Conservation (phyloP, 805 yeast species). For the Cyberlindnera subsufficiens region DNA sequence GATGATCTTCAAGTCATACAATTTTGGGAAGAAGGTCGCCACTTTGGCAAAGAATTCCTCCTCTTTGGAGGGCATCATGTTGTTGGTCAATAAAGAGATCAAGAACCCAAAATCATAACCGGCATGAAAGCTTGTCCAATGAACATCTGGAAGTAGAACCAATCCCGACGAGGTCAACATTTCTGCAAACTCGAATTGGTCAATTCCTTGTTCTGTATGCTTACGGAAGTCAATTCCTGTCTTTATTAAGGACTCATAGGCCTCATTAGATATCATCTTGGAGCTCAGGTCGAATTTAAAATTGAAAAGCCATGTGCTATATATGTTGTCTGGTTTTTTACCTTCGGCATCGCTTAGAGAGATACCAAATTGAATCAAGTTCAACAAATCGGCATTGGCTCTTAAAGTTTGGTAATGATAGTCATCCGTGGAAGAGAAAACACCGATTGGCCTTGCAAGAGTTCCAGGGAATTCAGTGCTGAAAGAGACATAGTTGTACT, state of each 20-base stretch:
- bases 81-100: slow-evolving; percentile 67
- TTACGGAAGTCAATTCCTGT: slow-evolving; percentile 78
- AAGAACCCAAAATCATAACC: slow-evolving; percentile 95
- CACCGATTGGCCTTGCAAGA: slow-evolving; percentile 92
- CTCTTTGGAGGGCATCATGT: slow-evolving; percentile 73
- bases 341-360: slow-evolving; percentile 68
- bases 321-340: slow-evolving; percentile 57
- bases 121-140: slow-evolving; percentile 89
- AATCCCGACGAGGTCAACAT: slow-evolving; percentile 81
- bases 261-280: slow-evolving; percentile 87
- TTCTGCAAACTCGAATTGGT: slow-evolving; percentile 76
- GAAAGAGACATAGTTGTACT: slow-evolving; percentile 56
- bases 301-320: slow-evolving; percentile 95
- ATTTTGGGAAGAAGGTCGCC: slow-evolving; percentile 67
- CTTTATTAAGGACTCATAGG: slow-evolving; percentile 70
- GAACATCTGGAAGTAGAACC: slow-evolving; percentile 55
- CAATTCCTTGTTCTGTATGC: slow-evolving; percentile 74
- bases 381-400: slow-evolving; percentile 81
- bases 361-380: slow-evolving; percentile 81
- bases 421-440: slow-evolving; percentile 82
- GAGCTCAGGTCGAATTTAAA: slow-evolving; percentile 69
- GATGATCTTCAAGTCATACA: slow-evolving; percentile 72
- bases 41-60: slow-evolving; percentile 72
- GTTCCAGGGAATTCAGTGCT: slow-evolving; percentile 96
- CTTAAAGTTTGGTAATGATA: slow-evolving; percentile 95